A percentile compares a stretch with the other conserved stretches of the same genome.
Evolutionary conservation across 1,284 basidiomycete genomes (phyloP).

Genomic region (Ceratobasidium sp.): DNA sequence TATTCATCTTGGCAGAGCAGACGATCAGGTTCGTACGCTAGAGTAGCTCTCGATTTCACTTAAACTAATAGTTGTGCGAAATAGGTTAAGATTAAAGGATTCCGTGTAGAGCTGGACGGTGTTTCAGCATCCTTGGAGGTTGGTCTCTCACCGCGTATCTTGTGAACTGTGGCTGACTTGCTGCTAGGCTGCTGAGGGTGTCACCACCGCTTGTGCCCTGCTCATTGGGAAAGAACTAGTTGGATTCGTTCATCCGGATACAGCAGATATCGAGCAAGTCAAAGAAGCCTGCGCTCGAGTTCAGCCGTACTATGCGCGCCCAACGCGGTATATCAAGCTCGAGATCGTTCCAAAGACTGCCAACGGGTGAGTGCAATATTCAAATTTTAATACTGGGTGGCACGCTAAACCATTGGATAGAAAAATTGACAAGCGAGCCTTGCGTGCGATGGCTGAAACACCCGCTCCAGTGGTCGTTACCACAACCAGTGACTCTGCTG

Average conservation of each 20-base stretch:
- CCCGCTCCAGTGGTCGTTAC: slow-evolving; percentile 18
- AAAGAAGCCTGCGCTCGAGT: slow-evolving; percentile 60
- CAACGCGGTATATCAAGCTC: slow-evolving; percentile 59
- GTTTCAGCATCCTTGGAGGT: slow-evolving; percentile 69
- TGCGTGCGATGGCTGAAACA: slow-evolving; percentile 59
- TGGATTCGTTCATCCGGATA: slow-evolving; percentile 64
- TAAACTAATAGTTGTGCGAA: neutral
- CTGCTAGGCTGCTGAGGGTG: slow-evolving; percentile 49
- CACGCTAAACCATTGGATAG: slow-evolving; percentile 55
- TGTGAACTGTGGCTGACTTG: slow-evolving; percentile 54
- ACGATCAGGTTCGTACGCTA: slow-evolving; percentile 62
- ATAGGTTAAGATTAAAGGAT: slow-evolving; percentile 55
- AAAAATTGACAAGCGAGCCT: slow-evolving; percentile 64
- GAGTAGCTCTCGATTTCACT: neutral
- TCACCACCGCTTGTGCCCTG: slow-evolving; percentile 62
- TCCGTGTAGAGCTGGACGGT: slow-evolving; percentile 69
- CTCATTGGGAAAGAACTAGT: slow-evolving; percentile 64
- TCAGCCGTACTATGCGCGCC: slow-evolving; percentile 70
- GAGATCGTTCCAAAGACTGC: slow-evolving; percentile 62
- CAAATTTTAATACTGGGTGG: neutral
- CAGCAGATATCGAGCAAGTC: slow-evolving; percentile 57
- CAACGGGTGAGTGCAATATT: slow-evolving; percentile 53
- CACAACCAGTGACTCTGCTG: slow-evolving; percentile 9
- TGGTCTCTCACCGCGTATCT: slow-evolving; percentile 32
- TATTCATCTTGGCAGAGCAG: slow-evolving; percentile 66